phyloP scores from a whole-genome alignment of 345 rosid species.

The Hibiscus trionum region DNA sequence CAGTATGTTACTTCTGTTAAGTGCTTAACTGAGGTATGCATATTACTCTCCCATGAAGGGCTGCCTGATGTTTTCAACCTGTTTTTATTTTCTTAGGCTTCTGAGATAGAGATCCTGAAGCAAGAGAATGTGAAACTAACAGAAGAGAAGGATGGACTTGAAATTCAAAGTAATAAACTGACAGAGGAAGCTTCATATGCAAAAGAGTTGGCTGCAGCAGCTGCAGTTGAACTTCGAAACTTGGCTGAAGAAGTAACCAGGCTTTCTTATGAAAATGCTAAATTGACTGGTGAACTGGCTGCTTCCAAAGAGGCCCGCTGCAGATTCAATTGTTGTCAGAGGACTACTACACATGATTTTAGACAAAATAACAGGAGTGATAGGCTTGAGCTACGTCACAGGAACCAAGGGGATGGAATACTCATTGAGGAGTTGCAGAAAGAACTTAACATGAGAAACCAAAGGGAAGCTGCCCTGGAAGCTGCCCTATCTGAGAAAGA shows the following conservation, averaged over 20 bases:
- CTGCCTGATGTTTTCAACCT: background rate
- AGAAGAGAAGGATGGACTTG: constrained; percentile 57
- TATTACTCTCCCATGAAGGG: background rate
- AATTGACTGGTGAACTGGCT: constrained; percentile 42
- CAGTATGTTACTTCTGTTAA: constrained; percentile 1
- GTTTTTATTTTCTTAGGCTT: constrained; percentile 30
- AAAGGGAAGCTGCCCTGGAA: constrained; percentile 39
- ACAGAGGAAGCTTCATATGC: constrained; percentile 70
- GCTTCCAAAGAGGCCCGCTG: constrained; percentile 31
- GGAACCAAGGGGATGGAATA: constrained; percentile 25
- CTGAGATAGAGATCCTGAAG: constrained; percentile 49
- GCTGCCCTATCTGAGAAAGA: constrained; percentile 35
- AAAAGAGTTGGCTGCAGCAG: constrained; percentile 64
- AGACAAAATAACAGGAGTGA: constrained; percentile 20
- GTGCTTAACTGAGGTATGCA: background rate
- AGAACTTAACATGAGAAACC: constrained; percentile 32
- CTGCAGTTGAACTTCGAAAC: constrained; percentile 57
- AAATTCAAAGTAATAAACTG: constrained; percentile 39
- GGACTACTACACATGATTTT: constrained; percentile 21
- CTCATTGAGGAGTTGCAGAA: constrained; percentile 38
- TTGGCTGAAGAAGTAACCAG: constrained; percentile 67
- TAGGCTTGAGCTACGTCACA: constrained; percentile 18
- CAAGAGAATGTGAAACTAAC: constrained; percentile 38
- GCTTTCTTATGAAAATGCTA: constrained; percentile 59
- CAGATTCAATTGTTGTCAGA: constrained; percentile 27